Evolutionary conservation across 2,329 filamentous ascomycete species (phyloP).

Genomic region (Domatiomyces globalis): DNA sequence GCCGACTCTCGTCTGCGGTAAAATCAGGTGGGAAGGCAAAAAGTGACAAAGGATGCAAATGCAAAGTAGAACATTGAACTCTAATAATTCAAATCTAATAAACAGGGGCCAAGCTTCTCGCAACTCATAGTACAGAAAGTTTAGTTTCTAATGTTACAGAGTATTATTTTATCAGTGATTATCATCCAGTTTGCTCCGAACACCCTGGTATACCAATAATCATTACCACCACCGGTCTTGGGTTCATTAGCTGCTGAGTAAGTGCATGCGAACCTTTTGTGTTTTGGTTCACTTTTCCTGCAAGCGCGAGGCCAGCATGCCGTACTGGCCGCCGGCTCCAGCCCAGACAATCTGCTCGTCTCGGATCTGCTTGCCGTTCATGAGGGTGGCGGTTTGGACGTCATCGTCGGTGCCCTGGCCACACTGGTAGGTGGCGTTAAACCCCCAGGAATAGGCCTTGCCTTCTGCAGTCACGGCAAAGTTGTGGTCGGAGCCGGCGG

Average conservation of each 20-base stretch:
- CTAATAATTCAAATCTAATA: too few species aligned
- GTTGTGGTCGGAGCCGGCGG: slow-evolving; percentile 57
- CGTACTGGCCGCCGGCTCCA: slow-evolving; percentile 75
- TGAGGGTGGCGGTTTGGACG: slow-evolving; percentile 58
- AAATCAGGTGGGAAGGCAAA: too few species aligned
- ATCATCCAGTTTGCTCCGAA: too few species aligned
- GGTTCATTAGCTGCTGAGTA: neutral
- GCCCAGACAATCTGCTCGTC: slow-evolving; percentile 62
- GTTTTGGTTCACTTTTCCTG: neutral
- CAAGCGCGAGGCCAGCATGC: slow-evolving; percentile 23
- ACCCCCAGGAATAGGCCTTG: slow-evolving; percentile 65
- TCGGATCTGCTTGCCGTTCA: slow-evolving; percentile 72
- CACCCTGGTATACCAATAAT: too few species aligned
- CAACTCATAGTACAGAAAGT: too few species aligned
- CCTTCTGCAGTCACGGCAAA: slow-evolving; percentile 57
- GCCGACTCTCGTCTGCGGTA: too few species aligned
- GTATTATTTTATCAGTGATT: too few species aligned
- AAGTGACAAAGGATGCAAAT: too few species aligned
- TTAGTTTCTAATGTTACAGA: too few species aligned
- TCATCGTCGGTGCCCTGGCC: slow-evolving; percentile 66
- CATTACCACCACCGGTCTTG: neutral
- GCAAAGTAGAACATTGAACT: too few species aligned
- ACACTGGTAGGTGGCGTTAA: slow-evolving; percentile 67
- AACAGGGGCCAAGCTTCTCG: too few species aligned
- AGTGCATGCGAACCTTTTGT: too few species aligned